phyloP scores from a whole-genome alignment of 495 filamentous ascomycete species.

The Podospora comata region DNA sequence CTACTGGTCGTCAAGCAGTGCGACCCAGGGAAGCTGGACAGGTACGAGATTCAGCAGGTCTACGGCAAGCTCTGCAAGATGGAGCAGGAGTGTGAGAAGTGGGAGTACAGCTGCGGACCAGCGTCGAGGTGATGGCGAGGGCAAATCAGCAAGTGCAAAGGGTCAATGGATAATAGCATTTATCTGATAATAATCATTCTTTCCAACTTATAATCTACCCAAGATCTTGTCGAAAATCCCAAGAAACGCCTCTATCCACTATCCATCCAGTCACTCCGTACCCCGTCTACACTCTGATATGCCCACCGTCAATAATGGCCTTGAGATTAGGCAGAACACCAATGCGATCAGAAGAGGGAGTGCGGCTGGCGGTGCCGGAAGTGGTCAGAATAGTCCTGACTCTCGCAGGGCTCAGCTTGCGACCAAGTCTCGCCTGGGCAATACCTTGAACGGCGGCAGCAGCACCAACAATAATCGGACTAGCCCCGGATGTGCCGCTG shows the following conservation, averaged over 20 bases:
- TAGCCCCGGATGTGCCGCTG: slow-evolving; percentile 22
- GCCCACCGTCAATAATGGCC: slow-evolving; percentile 13
- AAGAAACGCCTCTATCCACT: not conserved
- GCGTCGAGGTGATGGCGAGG: not conserved
- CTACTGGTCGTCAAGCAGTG: not conserved
- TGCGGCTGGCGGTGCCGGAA: slow-evolving; percentile 10
- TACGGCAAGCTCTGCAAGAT: not conserved
- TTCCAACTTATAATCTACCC: no score
- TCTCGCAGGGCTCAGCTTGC: slow-evolving; percentile 15
- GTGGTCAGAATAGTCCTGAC: slow-evolving; percentile 14
- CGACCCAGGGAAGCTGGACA: not conserved
- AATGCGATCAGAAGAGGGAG: slow-evolving; percentile 12
- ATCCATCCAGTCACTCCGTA: not conserved
- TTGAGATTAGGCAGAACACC: slow-evolving; percentile 17
- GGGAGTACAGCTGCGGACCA: not conserved
- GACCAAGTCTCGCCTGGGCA: not conserved
- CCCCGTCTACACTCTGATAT: not conserved
- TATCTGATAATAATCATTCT: no score
- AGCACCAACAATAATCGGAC: slow-evolving; percentile 21
- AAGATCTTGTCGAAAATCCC: no score
- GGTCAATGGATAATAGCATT: no score
- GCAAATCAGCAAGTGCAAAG: no score
- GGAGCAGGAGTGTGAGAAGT: not conserved
- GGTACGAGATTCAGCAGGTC: not conserved
- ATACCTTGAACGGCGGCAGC: slow-evolving; percentile 22